A percentile compares a stretch with the other conserved stretches of the same genome.
Evolutionary conservation across 371 early-diverging fungal genomes (phyloP).

Genomic region (Mucor velutinosus): DNA sequence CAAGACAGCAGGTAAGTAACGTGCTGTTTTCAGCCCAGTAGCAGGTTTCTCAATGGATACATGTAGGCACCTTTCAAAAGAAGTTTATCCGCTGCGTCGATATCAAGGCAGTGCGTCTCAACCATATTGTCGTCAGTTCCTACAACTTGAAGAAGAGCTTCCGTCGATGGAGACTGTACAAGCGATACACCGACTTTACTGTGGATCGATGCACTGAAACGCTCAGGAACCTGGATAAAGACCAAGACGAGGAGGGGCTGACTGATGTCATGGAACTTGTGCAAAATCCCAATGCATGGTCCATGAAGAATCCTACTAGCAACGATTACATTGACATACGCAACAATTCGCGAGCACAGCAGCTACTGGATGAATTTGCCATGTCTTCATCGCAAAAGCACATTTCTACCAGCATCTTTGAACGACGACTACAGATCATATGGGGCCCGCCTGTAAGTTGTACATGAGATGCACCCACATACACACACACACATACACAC

Average conservation of each 20-base stretch:
- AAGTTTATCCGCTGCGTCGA: constrained; percentile 19
- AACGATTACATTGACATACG: not conserved
- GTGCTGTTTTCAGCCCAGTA: not conserved
- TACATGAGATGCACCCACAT: too few species aligned
- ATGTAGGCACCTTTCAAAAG: not conserved
- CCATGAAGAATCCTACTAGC: not conserved
- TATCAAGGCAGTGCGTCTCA: not conserved
- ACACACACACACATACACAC: not conserved
- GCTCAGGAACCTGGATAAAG: constrained; percentile 15
- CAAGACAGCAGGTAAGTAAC: not conserved
- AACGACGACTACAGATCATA: constrained; percentile 50
- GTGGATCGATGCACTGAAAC: constrained; percentile 15
- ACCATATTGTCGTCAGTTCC: not conserved
- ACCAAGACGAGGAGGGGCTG: constrained; percentile 2
- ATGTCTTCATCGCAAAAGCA: constrained; percentile 61
- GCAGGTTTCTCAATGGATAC: not conserved
- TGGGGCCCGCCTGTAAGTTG: constrained; percentile 64
- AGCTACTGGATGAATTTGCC: constrained; percentile 39
- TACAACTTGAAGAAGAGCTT: not conserved
- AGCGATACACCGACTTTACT: constrained; percentile 37
- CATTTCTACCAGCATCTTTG: constrained; percentile 40
- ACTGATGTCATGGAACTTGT: constrained; percentile 14
- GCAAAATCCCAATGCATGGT: constrained; percentile 36
- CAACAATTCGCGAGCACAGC: constrained; percentile 20
- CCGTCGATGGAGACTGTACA: constrained; percentile 20